A percentile compares a stretch with the other conserved stretches of the same genome.
phyloP scores from a whole-genome alignment of 1,139 yeast genomes.

The Ogataea hybrid region DNA sequence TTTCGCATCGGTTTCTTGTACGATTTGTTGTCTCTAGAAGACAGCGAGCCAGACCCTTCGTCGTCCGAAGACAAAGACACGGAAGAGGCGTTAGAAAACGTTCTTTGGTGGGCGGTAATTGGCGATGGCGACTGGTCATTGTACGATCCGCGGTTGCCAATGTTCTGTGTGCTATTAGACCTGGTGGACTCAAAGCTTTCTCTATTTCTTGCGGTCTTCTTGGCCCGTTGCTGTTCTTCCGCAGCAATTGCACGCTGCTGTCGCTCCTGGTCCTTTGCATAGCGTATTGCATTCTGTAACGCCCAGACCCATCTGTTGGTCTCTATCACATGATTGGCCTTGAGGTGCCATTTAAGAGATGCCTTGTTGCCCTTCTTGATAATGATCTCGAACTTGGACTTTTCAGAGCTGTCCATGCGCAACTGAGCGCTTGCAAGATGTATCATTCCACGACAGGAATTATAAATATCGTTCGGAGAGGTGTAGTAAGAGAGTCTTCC shows the following conservation, averaged over 20 bases:
- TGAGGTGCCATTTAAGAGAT: slow-evolving; percentile 81
- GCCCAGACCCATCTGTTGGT: slow-evolving; percentile 98
- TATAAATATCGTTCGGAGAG: slow-evolving; percentile 85
- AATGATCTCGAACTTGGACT: slow-evolving; percentile 82
- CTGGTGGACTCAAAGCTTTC: slow-evolving; percentile 26
- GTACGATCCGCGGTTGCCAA: slow-evolving; percentile 10
- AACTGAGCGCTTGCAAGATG: slow-evolving; percentile 80
- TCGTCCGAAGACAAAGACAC: slow-evolving; percentile 23
- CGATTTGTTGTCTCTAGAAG: slow-evolving; percentile 14
- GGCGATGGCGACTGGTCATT: slow-evolving; percentile 11
- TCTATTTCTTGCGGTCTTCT: slow-evolving; percentile 19
- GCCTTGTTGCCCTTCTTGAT: slow-evolving; percentile 46
- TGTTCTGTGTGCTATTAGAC: slow-evolving; percentile 17
- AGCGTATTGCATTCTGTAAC: slow-evolving; percentile 83
- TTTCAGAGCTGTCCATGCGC: slow-evolving; percentile 88
- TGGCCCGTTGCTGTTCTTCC: slow-evolving; percentile 9
- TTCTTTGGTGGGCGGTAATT: slow-evolving; percentile 19
- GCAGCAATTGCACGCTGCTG: slow-evolving; percentile 25
- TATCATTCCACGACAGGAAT: slow-evolving; percentile 86
- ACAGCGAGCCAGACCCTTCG: slow-evolving; percentile 9
- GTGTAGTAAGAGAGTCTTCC: slow-evolving; percentile 88
- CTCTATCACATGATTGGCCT: slow-evolving; percentile 94
- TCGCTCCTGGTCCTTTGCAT: slow-evolving; percentile 70
- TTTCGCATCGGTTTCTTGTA: slow-evolving; percentile 26
- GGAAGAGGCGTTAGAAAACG: slow-evolving; percentile 21